Percentiles rank a stretch among this genome's conserved stretches.
These are phyloP conservation scores for Rhodotorula graminis DNA, from an alignment of 768 basidiomycete species.

Conservation along the genomic window DNA sequence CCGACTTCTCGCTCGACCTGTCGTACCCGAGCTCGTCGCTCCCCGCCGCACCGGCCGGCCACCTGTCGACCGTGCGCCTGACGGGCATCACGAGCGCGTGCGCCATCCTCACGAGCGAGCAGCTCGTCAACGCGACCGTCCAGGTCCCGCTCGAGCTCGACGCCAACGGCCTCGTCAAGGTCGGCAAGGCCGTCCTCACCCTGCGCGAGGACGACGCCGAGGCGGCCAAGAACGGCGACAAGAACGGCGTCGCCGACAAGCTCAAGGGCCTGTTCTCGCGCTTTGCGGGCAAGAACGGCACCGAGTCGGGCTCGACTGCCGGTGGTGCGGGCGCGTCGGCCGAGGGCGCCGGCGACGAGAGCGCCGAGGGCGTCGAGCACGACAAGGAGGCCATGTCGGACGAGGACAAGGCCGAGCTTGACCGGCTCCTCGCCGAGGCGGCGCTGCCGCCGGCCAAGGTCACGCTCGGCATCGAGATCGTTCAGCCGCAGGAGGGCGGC, in stretches of 20 bases:
- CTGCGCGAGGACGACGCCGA: conserved; percentile 56
- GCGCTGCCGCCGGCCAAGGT: conserved; percentile 17
- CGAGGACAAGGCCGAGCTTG: conserved; percentile 49
- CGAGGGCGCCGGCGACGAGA: conserved; percentile 27
- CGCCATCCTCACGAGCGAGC: conserved; percentile 74
- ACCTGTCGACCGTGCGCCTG: conserved; percentile 67
- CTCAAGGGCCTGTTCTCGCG: conserved; percentile 71
- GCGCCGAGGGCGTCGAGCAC: conserved; percentile 24
- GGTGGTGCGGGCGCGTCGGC: conserved; percentile 46
- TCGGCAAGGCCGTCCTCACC: conserved; percentile 66
- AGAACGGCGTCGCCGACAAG: conserved; percentile 59
- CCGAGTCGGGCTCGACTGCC: conserved; percentile 43
- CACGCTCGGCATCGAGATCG: conserved; percentile 6
- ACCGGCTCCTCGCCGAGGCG: conserved; percentile 53
- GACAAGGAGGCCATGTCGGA: conserved; percentile 45
- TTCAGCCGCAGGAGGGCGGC: conserved; percentile 3
- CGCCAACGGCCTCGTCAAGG: conserved; percentile 77
- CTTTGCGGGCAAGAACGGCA: conserved; percentile 43
- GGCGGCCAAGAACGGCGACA: conserved; percentile 48
- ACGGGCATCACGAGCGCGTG: conserved; percentile 69
- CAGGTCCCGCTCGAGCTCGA: conserved; percentile 78
- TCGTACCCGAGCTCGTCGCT: conserved; percentile 54
- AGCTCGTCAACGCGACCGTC: conserved; percentile 73
- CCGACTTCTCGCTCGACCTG: conserved; percentile 73
- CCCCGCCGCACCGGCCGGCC: conserved; percentile 23